Evolutionary conservation across 495 filamentous ascomycete genomes (phyloP).

Genomic region (Evansstolkia leycettana): DNA sequence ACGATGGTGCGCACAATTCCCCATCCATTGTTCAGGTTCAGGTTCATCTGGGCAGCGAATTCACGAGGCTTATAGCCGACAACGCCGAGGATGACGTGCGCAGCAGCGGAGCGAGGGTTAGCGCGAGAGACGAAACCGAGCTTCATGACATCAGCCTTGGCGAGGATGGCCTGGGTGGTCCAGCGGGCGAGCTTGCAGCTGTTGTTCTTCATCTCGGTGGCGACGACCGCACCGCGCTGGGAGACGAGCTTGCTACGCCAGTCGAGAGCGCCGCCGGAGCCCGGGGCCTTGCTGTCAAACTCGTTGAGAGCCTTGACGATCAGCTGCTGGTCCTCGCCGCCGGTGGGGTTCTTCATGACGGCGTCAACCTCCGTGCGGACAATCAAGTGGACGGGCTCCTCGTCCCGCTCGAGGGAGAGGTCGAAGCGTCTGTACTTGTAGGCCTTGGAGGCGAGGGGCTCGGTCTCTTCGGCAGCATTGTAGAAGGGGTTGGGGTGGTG

Average conservation of each 20-base stretch:
- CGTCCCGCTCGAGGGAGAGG: constrained; percentile 77
- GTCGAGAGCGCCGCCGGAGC: constrained; percentile 84
- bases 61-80: constrained; percentile 94
- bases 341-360: constrained; percentile 83
- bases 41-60: constrained; percentile 95
- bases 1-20: constrained; percentile 95
- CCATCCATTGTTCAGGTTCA: constrained; percentile 94
- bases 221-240: constrained; percentile 90
- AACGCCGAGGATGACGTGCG: constrained; percentile 90
- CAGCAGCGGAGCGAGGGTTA: constrained; percentile 78
- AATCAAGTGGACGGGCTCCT: constrained; percentile 82
- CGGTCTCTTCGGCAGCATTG: constrained; percentile 82
- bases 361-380: constrained; percentile 96
- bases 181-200: constrained; percentile 92
- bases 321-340: constrained; percentile 76
- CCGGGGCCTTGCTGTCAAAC: constrained; percentile 95
- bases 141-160: constrained; percentile 95
- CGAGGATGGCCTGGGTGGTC: constrained; percentile 91
- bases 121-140: constrained; percentile 94
- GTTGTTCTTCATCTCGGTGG: constrained; percentile 99
- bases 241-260: constrained; percentile 88
- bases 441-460: constrained; percentile 84
- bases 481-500: constrained; percentile 92
- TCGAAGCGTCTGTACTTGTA: constrained; percentile 99
- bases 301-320: constrained; percentile 96